Conservation (phyloP, 1,284 basidiomycete genomes). For the Cutaneotrichosporon dermatis region DNA sequence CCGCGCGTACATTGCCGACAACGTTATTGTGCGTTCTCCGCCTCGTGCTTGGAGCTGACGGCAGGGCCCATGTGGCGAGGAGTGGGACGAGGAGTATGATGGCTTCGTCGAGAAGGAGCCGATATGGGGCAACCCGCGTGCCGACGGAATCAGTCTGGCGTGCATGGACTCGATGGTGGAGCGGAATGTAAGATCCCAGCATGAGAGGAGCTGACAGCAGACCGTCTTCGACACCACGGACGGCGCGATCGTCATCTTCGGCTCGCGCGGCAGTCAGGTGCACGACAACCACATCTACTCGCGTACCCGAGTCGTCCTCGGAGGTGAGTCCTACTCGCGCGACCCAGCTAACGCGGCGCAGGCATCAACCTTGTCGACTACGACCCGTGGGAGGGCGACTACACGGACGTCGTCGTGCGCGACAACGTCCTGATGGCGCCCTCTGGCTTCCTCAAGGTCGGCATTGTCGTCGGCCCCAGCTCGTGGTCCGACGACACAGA, state of each 20-base stretch:
- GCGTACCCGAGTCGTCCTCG: slow-evolving; percentile 44
- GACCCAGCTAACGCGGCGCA: background rate
- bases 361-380: slow-evolving; percentile 50
- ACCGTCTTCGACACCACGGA: slow-evolving; percentile 49
- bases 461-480: slow-evolving; percentile 47
- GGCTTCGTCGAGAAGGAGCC: slow-evolving; percentile 37
- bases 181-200: slow-evolving; percentile 47
- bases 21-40: slow-evolving; percentile 48
- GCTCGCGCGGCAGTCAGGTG: slow-evolving; percentile 43
- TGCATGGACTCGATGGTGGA: slow-evolving; percentile 48
- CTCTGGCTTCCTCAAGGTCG: slow-evolving; percentile 46
- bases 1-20: slow-evolving; percentile 35
- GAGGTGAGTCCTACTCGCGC: slow-evolving; percentile 24
- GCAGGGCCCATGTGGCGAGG: slow-evolving; percentile 50
- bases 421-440: slow-evolving; percentile 46
- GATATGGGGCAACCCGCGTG: slow-evolving; percentile 44
- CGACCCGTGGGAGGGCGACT: slow-evolving; percentile 49
- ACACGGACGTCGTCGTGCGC: slow-evolving; percentile 40
- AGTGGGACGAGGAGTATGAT: slow-evolving; percentile 51
- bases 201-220: slow-evolving; percentile 19
- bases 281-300: slow-evolving; percentile 44
- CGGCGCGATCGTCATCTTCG: slow-evolving; percentile 50
- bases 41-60: too few relatives aligned
- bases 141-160: slow-evolving; percentile 50
- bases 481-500: slow-evolving; percentile 51